phyloP scores from a whole-genome alignment of 1,284 basidiomycete species.

The Cryptococcus sp. region DNA sequence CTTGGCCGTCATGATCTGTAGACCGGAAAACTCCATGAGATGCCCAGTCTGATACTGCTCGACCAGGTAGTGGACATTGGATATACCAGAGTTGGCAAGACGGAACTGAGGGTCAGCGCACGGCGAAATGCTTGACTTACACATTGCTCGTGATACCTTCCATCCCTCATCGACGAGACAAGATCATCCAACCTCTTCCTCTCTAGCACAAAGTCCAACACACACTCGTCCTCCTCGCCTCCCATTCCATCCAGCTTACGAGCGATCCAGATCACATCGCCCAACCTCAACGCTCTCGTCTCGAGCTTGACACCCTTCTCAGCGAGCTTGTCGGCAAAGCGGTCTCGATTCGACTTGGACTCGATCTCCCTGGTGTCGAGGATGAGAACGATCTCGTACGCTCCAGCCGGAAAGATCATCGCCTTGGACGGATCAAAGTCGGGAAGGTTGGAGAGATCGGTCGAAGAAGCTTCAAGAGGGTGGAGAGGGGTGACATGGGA shows the following conservation, averaged over 20 bases:
- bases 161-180: conserved; percentile 51
- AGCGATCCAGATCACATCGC: conserved; percentile 57
- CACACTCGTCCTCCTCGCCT: conserved; percentile 48
- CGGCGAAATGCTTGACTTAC: conserved; percentile 33
- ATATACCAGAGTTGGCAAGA: conserved; percentile 49
- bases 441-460: conserved; percentile 7
- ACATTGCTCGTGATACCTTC: conserved; percentile 55
- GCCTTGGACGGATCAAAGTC: conserved; percentile 39
- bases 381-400: conserved; percentile 53
- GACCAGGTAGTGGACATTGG: conserved; percentile 53
- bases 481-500: conserved; percentile 25
- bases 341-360: conserved; percentile 41
- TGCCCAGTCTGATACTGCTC: conserved; percentile 51
- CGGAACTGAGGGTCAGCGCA: conserved; percentile 46
- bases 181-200: conserved; percentile 56
- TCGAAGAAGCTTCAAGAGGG: conserved; percentile 8
- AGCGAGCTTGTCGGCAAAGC: conserved; percentile 37
- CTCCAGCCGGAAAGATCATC: conserved; percentile 47
- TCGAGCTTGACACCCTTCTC: conserved; percentile 49
- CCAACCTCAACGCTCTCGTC: conserved; percentile 50
- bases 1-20: conserved; percentile 46
- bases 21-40: conserved; percentile 33
- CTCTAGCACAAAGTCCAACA: conserved; percentile 55
- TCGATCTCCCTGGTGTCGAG: conserved; percentile 54
- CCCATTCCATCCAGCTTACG: conserved; percentile 37